phyloP scores from a whole-genome alignment of 192 early-diverging fungal genomes.

The Hyaloraphidium curvatum region DNA sequence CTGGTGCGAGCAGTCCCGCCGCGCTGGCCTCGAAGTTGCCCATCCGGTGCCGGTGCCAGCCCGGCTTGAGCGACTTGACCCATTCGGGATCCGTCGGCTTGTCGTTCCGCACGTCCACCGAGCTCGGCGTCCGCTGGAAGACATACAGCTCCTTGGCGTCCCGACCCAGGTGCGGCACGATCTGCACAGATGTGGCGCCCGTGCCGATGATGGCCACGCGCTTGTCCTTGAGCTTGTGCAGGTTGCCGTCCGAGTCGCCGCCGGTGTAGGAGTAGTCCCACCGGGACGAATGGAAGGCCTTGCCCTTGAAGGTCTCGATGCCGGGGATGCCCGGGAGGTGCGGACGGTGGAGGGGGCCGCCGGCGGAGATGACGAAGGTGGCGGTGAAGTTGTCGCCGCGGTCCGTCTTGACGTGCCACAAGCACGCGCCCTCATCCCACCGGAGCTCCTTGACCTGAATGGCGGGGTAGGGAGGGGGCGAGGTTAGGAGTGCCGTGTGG shows the following conservation, averaged over 20 bases:
- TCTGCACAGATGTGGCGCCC: not conserved
- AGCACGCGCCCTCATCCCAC: not conserved
- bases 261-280: not conserved
- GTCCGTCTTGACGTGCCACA: not conserved
- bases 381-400: not conserved
- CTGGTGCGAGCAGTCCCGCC: too few relatives aligned
- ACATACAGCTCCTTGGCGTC: not conserved
- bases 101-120: not conserved
- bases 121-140: slow-evolving; percentile 2
- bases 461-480: too few relatives aligned
- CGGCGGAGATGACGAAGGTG: not conserved
- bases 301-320: not conserved
- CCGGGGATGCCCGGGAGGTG: not conserved
- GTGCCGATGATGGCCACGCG: not conserved
- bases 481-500: too few relatives aligned
- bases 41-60: not conserved
- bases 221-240: not conserved
- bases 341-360: not conserved
- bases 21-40: too few relatives aligned
- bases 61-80: not conserved
- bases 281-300: not conserved
- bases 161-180: not conserved
- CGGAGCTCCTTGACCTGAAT: not conserved
- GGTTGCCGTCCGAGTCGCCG: not conserved
- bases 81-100: not conserved